Evolutionary conservation across 306 rosid species (phyloP).

Genomic region (Macrotyloma uniflorum): DNA sequence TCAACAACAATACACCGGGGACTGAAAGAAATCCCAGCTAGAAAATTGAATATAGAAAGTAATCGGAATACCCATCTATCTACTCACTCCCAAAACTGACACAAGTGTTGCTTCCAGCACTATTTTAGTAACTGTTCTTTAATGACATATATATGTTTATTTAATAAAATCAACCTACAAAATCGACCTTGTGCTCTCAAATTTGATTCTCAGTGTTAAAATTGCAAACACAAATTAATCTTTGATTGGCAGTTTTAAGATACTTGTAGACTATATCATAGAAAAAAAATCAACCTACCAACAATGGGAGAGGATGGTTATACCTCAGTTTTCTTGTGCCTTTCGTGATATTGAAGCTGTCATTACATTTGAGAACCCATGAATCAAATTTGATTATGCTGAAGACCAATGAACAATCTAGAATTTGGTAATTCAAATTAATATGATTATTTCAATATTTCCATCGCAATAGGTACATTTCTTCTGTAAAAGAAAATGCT

Average conservation of each 20-base stretch:
- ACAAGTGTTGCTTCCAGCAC: background rate
- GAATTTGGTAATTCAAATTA: background rate
- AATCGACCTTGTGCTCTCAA: background rate
- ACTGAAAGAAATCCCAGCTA: background rate
- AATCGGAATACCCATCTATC: background rate
- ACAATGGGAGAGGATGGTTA: background rate
- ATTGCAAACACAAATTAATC: no score
- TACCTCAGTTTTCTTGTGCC: background rate
- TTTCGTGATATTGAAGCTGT: background rate
- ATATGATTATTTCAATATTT: no score
- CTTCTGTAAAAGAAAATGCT: background rate
- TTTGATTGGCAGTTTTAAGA: no score
- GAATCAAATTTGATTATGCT: background rate
- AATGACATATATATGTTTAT: background rate
- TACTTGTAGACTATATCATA: no score
- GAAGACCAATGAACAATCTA: background rate
- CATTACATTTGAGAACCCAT: background rate
- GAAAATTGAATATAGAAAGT: conserved; percentile 6
- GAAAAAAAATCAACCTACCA: no score
- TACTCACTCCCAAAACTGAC: background rate
- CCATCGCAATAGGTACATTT: no score
- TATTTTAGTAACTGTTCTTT: background rate
- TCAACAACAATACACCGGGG: background rate
- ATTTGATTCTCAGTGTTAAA: no score
- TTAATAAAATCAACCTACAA: background rate